phyloP scores from a whole-genome alignment of 495 filamentous ascomycete genomes.

The Aspergillus homomorphus region DNA sequence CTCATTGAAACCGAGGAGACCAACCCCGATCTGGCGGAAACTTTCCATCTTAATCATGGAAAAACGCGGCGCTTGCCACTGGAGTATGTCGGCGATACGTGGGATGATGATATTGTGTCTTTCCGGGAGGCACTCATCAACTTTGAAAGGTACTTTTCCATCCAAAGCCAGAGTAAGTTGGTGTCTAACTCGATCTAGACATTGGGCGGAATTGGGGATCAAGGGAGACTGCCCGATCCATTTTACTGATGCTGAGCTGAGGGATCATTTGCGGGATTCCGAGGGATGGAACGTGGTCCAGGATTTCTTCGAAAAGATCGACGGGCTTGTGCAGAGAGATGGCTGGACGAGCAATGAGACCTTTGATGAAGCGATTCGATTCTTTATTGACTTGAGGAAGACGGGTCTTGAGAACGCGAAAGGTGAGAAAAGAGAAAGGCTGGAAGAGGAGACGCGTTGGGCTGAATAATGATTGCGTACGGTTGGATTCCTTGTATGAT shows the following conservation, averaged over 20 bases:
- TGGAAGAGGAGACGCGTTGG: too few relatives aligned
- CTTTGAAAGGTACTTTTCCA: conserved; percentile 21
- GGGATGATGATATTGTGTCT: conserved; percentile 35
- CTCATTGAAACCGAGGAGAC: conserved; percentile 21
- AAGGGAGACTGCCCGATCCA: conserved; percentile 27
- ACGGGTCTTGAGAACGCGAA: too few relatives aligned
- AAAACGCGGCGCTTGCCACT: conserved; percentile 28
- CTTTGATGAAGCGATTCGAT: conserved; percentile 13
- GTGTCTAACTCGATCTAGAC: conserved; percentile 13
- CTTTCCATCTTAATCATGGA: conserved; percentile 28
- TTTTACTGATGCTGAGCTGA: conserved; percentile 32
- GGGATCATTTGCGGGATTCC: conserved; percentile 26
- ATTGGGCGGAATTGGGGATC: conserved; percentile 29
- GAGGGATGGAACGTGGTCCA: conserved; percentile 38
- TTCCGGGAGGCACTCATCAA: conserved; percentile 32
- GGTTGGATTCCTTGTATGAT: too few relatives aligned
- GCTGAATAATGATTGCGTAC: too few relatives aligned
- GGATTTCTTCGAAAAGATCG: conserved; percentile 32
- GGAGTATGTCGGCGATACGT: conserved; percentile 28
- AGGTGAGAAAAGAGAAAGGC: too few relatives aligned
- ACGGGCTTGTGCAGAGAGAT: conserved; percentile 33
- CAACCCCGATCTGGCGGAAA: conserved; percentile 20
- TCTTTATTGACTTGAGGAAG: too few relatives aligned
- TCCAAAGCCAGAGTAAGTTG: background rate
- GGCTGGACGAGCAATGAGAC: conserved; percentile 35